phyloP scores from a whole-genome alignment of 2,329 filamentous ascomycete species.

The Cladosporium cucumerinum region DNA sequence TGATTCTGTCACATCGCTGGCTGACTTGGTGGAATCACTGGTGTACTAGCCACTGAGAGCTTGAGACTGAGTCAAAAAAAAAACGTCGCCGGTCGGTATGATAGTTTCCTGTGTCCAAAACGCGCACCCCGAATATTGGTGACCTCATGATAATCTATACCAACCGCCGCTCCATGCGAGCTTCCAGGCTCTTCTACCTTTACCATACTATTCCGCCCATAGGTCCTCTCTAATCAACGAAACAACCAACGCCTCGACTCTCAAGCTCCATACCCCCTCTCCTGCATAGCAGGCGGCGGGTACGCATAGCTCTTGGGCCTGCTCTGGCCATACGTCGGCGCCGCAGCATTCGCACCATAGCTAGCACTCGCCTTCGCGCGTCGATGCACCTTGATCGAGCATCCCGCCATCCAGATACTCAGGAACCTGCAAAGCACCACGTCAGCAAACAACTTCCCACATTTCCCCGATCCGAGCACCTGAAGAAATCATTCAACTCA shows the following conservation, averaged over 20 bases:
- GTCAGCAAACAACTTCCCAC: background rate
- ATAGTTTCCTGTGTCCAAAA: background rate
- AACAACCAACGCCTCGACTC: background rate
- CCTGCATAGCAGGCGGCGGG: background rate
- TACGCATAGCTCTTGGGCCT: background rate
- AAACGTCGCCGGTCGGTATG: background rate
- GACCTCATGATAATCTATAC: background rate
- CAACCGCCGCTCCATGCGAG: background rate
- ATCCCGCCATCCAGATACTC: constrained; percentile 9
- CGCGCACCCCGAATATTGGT: background rate
- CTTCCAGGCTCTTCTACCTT: background rate
- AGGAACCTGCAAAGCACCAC: background rate
- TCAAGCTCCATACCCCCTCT: background rate
- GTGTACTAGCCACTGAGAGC: background rate
- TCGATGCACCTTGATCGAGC: constrained; percentile 8
- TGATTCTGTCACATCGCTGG: background rate
- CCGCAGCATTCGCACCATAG: background rate
- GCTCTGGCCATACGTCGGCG: background rate
- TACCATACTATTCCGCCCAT: background rate
- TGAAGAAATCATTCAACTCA: background rate
- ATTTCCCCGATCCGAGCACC: background rate
- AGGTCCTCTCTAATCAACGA: background rate
- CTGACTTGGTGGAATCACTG: background rate
- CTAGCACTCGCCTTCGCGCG: background rate
- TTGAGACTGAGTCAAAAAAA: background rate